Percentiles rank a stretch among this genome's conserved stretches.
phyloP scores from a whole-genome alignment of 2,329 filamentous ascomycete species.

The Thielaviopsis ethacetica region DNA sequence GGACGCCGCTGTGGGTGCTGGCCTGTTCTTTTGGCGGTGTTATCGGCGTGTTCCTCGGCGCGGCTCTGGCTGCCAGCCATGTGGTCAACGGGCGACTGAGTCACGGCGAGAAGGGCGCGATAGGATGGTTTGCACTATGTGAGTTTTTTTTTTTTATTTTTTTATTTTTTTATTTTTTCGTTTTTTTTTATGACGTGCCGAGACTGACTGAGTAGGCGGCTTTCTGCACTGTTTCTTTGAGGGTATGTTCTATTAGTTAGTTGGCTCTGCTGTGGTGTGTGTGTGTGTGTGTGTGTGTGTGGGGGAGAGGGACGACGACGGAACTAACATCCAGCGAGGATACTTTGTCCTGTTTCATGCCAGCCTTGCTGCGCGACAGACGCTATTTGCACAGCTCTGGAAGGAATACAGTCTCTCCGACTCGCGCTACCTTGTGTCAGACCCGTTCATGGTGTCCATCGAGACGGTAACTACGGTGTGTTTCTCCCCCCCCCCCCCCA shows the following conservation, averaged over 20 bases:
- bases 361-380: conserved; percentile 48
- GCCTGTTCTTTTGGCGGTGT: background rate
- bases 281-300: too few relatives aligned
- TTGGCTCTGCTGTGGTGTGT: too few relatives aligned
- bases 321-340: conserved; percentile 24
- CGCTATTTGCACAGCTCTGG: conserved; percentile 72
- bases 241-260: conserved; percentile 27
- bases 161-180: background rate
- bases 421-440: conserved; percentile 68
- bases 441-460: conserved; percentile 74
- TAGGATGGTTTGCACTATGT: conserved; percentile 10
- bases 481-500: background rate
- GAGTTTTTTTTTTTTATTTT: background rate
- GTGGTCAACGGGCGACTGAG: background rate
- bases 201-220: conserved; percentile 28
- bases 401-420: conserved; percentile 84
- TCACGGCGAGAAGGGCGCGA: background rate
- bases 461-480: conserved; percentile 66
- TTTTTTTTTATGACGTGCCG: background rate
- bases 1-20: conserved; percentile 25
- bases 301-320: too few relatives aligned
- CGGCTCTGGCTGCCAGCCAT: background rate
- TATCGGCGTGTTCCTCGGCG: conserved; percentile 1
- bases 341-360: conserved; percentile 62
- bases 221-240: conserved; percentile 71